Base-by-base conservation (phyloP, 306 rosid species). In the Carpinus fangiana region DNA sequence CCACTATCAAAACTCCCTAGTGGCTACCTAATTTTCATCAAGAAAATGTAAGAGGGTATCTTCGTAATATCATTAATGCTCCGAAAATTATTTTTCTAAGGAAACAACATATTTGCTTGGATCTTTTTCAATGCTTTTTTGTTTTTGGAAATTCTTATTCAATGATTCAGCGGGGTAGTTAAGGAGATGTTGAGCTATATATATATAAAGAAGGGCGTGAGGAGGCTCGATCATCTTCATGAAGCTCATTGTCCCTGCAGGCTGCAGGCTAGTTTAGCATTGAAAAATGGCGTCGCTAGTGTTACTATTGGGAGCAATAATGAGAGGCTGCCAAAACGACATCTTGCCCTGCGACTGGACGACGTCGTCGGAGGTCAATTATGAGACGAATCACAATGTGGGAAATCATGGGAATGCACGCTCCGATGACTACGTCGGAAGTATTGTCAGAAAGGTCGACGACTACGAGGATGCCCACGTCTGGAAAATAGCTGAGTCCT, bases 201-300 rank as follows among this genome's bases (percentile, higher is more conserved):
- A 17, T 26, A 13, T 64, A 34, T 38, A 41, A 3, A 12, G n/a
- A 28, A 61, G 68, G 41, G 26, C 3, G 62, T 56, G 10, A 38
- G 8, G 26, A 38, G 28, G 51, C 72, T 38, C 26, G 26, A 23
- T 23, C 11, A 41, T 4, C 21, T 36, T 18, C 28, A 41, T 41
- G 51, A 66, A 66, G 71, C 16, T 28, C 28, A 34, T 26, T 12
- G 14, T 7, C 8, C 50, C 18, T 31, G 8, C 26, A 23, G 26
- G 26, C 26, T 43, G 8, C 23, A 38, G 52, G 12, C 73, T 23
- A 23, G 26, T 1, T 26, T 16, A 10, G 3, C 13, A 66, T 9
- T 3, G 34, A 31, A 31, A 31, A 1, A 88, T 86, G 89, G 88
- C 89, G 61, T 88, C 87, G n/a, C 61, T 88, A 53, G 73, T 81